Percentiles rank a stretch among this genome's conserved stretches.
Conservation (phyloP, 768 basidiomycete genomes). For the Tremella mesenterica region DNA sequence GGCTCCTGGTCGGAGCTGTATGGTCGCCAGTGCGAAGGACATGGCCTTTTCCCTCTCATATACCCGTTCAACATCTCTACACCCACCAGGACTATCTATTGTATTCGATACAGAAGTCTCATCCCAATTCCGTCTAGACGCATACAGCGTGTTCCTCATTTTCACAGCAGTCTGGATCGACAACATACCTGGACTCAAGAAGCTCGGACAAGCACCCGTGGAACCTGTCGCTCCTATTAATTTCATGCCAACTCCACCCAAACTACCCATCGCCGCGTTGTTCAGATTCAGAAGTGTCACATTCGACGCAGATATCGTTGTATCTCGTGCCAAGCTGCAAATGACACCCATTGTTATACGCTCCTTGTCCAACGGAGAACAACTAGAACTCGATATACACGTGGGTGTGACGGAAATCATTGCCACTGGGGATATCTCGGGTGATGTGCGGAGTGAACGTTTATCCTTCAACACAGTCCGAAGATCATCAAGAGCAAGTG, state of each 20-base stretch:
- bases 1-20: constrained; percentile 41
- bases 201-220: constrained; percentile 31
- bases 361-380: constrained; percentile 56
- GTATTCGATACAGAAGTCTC: constrained; percentile 77
- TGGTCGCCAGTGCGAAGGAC: constrained; percentile 63
- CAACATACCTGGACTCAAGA: constrained; percentile 15
- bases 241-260: not conserved
- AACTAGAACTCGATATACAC: constrained; percentile 57
- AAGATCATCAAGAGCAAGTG: constrained; percentile 20
- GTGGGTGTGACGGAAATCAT: constrained; percentile 52
- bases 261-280: constrained; percentile 56
- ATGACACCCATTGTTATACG: constrained; percentile 58
- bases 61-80: constrained; percentile 47
- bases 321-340: constrained; percentile 61
- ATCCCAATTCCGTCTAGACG: constrained; percentile 69
- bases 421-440: constrained; percentile 47
- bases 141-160: constrained; percentile 77
- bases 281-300: constrained; percentile 64
- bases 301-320: constrained; percentile 72
- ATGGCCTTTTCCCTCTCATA: constrained; percentile 67
- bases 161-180: constrained; percentile 51
- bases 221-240: constrained; percentile 14
- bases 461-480: constrained; percentile 29
- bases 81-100: constrained; percentile 56
- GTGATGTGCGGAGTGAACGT: constrained; percentile 24